Percentiles rank a stretch among this genome's conserved stretches.
Evolutionary conservation across 108 stramenopile genomes (phyloP).

Genomic region (Nitzschia sp.): DNA sequence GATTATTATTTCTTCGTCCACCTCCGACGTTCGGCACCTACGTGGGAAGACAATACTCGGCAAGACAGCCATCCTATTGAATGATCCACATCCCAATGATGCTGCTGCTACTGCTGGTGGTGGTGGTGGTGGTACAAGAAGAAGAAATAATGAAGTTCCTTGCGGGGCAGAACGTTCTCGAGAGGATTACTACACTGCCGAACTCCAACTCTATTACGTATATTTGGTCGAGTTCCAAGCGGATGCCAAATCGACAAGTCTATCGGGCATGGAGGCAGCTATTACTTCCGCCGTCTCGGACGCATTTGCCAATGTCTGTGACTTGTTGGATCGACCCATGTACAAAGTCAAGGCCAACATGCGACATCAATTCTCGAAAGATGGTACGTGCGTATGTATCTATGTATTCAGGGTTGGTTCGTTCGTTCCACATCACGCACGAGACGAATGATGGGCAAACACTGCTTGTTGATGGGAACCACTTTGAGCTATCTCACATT

Average conservation of each 20-base stretch:
- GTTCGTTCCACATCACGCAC: no score
- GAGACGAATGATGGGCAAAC: no score
- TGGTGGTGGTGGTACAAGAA: no score
- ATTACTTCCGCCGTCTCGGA: conserved; percentile 23
- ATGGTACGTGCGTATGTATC: conserved; percentile 19
- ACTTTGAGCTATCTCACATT: background rate
- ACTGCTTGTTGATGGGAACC: no score
- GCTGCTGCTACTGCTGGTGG: no score
- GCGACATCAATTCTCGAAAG: conserved; percentile 22
- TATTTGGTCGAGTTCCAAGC: conserved; percentile 22
- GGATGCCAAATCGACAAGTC: background rate
- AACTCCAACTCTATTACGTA: conserved; percentile 32
- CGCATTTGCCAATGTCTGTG: conserved; percentile 21
- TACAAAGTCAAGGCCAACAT: conserved; percentile 20
- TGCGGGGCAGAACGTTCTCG: no score
- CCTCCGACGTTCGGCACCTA: no score
- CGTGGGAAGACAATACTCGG: no score
- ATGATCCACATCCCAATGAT: no score
- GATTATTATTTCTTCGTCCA: no score
- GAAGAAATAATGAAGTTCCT: no score
- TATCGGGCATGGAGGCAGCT: conserved; percentile 19
- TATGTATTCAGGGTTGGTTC: background rate
- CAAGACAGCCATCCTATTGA: no score
- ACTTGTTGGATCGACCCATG: conserved; percentile 20
- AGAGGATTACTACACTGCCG: conserved; percentile 16